Evolutionary conservation across 2,329 filamentous ascomycete species (phyloP).

Genomic region (Fusarium drepaniforme): DNA sequence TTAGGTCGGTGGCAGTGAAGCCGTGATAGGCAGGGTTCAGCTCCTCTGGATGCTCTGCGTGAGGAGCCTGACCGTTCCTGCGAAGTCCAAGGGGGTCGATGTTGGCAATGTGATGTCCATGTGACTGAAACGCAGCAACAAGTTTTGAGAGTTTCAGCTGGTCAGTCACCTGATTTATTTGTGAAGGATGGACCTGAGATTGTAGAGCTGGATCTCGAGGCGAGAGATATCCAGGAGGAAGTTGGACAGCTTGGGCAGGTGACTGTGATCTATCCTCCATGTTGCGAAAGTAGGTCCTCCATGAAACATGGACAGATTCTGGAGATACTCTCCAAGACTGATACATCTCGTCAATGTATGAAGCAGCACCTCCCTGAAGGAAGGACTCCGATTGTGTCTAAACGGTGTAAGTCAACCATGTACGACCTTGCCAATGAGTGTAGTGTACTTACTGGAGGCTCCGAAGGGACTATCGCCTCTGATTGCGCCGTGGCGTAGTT

Average conservation of each 20-base stretch:
- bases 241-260: conserved; percentile 93
- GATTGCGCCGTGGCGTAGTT: neutral
- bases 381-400: conserved; percentile 60
- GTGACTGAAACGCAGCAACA: conserved; percentile 96
- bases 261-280: conserved; percentile 98
- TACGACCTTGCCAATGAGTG: neutral
- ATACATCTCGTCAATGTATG: conserved; percentile 99
- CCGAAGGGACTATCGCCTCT: neutral
- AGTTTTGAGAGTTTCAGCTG: neutral
- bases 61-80: conserved; percentile 55
- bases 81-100: conserved; percentile 89
- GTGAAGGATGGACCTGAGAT: conserved; percentile 64
- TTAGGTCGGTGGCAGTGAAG: conserved; percentile 91
- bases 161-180: conserved; percentile 62
- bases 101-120: conserved; percentile 96
- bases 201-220: conserved; percentile 58
- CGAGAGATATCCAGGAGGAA: conserved; percentile 89
- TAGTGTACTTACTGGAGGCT: neutral
- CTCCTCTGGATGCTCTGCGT: conserved; percentile 89
- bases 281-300: conserved; percentile 99
- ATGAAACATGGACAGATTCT: conserved; percentile 93
- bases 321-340: conserved; percentile 95
- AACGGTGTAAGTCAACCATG: neutral
- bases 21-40: conserved; percentile 89
- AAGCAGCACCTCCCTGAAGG: conserved; percentile 93